These are phyloP conservation scores for Striga hermonthica DNA, from an alignment of 305 asterid genomes.

Conservation along the genomic window DNA sequence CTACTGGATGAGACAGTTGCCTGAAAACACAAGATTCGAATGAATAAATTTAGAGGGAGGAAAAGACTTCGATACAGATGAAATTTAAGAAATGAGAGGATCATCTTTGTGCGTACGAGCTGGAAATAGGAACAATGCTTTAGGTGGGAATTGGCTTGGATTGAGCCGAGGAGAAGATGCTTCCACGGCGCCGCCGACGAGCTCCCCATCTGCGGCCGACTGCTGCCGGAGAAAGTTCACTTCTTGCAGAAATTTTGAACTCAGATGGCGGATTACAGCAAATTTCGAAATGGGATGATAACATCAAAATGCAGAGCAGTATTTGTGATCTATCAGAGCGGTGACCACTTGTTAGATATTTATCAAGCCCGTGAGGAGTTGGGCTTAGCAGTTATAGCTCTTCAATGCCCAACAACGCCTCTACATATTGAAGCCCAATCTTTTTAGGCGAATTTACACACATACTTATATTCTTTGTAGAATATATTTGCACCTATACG, in stretches of 20 bases:
- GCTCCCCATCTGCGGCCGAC: conserved; percentile 46
- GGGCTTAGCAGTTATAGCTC: no score
- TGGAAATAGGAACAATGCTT: conserved; percentile 72
- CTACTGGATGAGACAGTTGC: conserved; percentile 67
- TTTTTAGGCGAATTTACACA: no score
- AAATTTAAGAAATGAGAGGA: not conserved
- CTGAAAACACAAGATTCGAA: conserved; percentile 40
- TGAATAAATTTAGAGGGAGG: not conserved
- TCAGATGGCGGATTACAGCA: no score
- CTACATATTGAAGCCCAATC: no score
- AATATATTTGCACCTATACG: no score
- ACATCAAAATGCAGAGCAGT: no score
- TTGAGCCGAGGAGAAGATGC: conserved; percentile 74
- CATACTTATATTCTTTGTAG: no score
- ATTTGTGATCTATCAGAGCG: no score
- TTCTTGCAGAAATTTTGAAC: not conserved
- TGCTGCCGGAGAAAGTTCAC: conserved; percentile 6
- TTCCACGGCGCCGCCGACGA: conserved; percentile 69
- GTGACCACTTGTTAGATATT: no score
- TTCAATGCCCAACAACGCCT: no score
- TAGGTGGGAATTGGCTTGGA: conserved; percentile 75
- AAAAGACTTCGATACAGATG: not conserved
- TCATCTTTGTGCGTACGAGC: conserved; percentile 43
- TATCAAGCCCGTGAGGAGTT: no score
- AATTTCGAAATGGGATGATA: no score